These are phyloP conservation scores for Aspergillus coremiiformis DNA, from an alignment of 495 filamentous ascomycete genomes.

Conservation along the genomic window DNA sequence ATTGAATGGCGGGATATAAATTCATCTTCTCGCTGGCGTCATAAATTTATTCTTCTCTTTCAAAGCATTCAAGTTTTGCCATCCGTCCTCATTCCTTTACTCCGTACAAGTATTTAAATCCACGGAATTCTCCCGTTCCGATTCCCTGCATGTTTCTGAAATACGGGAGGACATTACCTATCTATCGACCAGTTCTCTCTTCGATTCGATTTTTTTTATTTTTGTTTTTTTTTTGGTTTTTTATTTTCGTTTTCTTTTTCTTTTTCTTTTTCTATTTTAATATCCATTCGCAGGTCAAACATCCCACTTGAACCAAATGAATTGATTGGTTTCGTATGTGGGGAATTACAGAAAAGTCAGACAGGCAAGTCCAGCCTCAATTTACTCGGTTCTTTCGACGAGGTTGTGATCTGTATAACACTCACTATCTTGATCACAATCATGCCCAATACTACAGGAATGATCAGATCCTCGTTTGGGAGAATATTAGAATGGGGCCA, in stretches of 20 bases:
- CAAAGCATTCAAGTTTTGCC: not conserved
- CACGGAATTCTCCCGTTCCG: too few species aligned
- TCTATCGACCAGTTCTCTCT: not conserved
- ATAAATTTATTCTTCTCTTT: not conserved
- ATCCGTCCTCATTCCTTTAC: not conserved
- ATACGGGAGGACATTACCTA: not conserved
- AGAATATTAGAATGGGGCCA: too few species aligned
- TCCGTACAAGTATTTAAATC: too few species aligned
- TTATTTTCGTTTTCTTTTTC: too few species aligned
- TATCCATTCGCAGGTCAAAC: slow-evolving; percentile 5
- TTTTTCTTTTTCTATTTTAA: not conserved
- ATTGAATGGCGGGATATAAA: not conserved
- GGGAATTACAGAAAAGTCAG: slow-evolving; percentile 1
- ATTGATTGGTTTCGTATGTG: slow-evolving; percentile 8
- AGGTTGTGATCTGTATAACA: not conserved
- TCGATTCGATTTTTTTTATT: not conserved
- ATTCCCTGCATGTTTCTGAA: too few species aligned
- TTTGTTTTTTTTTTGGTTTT: too few species aligned
- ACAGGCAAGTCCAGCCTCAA: not conserved
- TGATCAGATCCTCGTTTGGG: not conserved
- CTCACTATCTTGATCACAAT: not conserved
- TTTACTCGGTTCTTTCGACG: not conserved
- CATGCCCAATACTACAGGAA: not conserved
- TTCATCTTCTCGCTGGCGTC: slow-evolving; percentile 3
- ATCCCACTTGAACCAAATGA: slow-evolving; percentile 4